Evolutionary conservation across 805 yeast species (phyloP), one percentile per base, ranked within the genome.

Genomic region (Kuraishia cidri): DNA sequence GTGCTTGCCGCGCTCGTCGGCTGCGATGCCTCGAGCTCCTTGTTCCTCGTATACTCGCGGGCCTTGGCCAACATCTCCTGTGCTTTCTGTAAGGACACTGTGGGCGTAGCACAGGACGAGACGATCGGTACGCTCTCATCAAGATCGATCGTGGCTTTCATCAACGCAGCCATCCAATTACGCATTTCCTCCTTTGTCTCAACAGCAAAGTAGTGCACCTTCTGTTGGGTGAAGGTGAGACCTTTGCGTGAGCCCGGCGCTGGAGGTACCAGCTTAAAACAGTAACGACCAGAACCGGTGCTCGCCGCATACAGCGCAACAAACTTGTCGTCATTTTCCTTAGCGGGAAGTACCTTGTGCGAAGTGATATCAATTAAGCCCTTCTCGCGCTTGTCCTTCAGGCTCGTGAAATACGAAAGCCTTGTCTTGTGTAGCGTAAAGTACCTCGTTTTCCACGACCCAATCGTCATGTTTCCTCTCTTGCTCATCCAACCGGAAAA

Each of bases 181-280:
- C 95, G 69, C 95, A 90, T 82, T 41, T 90, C 97, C 31, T 86
- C 95, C 36, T 69, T 73, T 1, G 85, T 70, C 31, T 92, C 97
- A 28, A 90, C 96, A 0, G 97, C 97, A 67, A 92, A 92, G 55
- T 81, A 92, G 48, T 92, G 98, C 6, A 87, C 83, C 43, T 87
- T 85, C 19, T 95, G 98, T 42, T 88, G 95, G 0, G 99, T 92
- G 54, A 92, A 92, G 0, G 95, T 88, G 36, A 92, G 72, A 0
- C 97, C 97, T 58, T 88, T 90, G 43, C 80, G 79, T 33, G 90
- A 84, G 0, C 99, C 99, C 0, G 97, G 97, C 2, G 94, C 95
- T 1, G 99, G 99, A 7, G 99, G 99, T 3, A 88, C 75, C 9
- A 92, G 54, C 55, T 88, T 88, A 64, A 92, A 90, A 48, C 95